Conservation (phyloP, 1,139 yeast species). For the Geotrichum phurueaensis region DNA sequence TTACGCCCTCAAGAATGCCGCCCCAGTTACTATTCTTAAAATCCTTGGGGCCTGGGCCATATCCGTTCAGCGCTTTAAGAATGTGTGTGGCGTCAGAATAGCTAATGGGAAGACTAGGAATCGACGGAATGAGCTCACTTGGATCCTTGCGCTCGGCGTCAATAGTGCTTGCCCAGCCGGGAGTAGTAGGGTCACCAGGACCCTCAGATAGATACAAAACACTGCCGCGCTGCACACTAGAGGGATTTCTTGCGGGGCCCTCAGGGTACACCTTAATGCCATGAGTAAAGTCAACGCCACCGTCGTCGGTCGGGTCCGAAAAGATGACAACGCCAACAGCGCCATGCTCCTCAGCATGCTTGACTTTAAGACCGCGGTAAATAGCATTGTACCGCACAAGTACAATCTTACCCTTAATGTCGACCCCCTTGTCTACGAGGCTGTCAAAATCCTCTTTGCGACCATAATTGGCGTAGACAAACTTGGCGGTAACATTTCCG, state of each 20-base stretch:
- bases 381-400: constrained; percentile 54
- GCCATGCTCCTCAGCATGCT: constrained; percentile 60
- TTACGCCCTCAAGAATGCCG: constrained; percentile 45
- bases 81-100: constrained; percentile 54
- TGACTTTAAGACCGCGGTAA: constrained; percentile 62
- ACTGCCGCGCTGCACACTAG: constrained; percentile 74
- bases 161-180: constrained; percentile 64
- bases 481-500: constrained; percentile 57
- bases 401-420: constrained; percentile 49
- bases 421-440: constrained; percentile 43
- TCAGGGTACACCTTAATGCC: constrained; percentile 56
- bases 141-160: constrained; percentile 48
- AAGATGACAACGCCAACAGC: constrained; percentile 56
- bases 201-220: constrained; percentile 67
- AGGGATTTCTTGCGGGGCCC: constrained; percentile 66
- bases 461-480: constrained; percentile 59
- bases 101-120: constrained; percentile 60
- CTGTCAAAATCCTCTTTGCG: constrained; percentile 48
- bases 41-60: constrained; percentile 40
- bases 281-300: constrained; percentile 42
- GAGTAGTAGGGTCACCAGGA: constrained; percentile 91
- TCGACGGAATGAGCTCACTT: constrained; percentile 45
- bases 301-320: constrained; percentile 65
- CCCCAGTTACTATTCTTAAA: constrained; percentile 40
- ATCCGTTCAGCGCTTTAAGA: constrained; percentile 48